These are phyloP conservation scores for Schwanniomyces yamadae DNA, from an alignment of 805 yeast genomes.

Conservation along the genomic window DNA sequence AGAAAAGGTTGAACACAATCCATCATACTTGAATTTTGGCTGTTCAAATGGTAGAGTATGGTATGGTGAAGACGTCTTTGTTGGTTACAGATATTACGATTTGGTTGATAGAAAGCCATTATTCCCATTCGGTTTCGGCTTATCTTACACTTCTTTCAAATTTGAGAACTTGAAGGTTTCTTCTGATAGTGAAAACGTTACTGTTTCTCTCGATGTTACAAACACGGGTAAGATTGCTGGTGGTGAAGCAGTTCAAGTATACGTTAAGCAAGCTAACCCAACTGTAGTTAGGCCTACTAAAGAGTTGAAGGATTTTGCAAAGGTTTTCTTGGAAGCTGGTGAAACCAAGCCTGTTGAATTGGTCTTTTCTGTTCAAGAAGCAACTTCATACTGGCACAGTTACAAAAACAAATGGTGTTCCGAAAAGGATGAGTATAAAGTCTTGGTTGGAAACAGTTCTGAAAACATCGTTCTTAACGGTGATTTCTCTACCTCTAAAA, in stretches of 20 bases:
- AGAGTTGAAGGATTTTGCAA: constrained; percentile 59
- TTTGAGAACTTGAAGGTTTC: constrained; percentile 35
- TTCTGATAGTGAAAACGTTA: constrained; percentile 23
- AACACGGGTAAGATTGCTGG: constrained; percentile 53
- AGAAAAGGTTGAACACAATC: constrained; percentile 49
- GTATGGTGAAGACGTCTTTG: constrained; percentile 66
- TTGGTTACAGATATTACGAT: constrained; percentile 64
- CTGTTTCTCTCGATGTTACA: constrained; percentile 39
- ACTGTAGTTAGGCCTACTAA: constrained; percentile 51
- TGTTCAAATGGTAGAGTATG: constrained; percentile 52
- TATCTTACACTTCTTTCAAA: constrained; percentile 56
- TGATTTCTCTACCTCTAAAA: constrained; percentile 16
- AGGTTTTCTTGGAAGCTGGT: constrained; percentile 47
- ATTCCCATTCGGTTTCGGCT: constrained; percentile 64
- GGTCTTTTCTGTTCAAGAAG: constrained; percentile 45
- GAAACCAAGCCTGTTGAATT: constrained; percentile 38
- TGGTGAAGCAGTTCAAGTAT: constrained; percentile 56
- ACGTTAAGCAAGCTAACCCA: constrained; percentile 41
- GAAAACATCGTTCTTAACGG: constrained; percentile 23
- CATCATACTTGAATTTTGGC: constrained; percentile 52
- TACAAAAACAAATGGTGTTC: constrained; percentile 49
- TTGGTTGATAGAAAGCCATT: constrained; percentile 45
- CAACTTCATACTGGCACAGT: constrained; percentile 55
- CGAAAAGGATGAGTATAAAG: constrained; percentile 50
- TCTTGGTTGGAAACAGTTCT: constrained; percentile 44